A percentile compares a stretch with the other conserved stretches of the same genome.
Conservation (phyloP, 257 asterid genomes). For the Plantago elongata region DNA sequence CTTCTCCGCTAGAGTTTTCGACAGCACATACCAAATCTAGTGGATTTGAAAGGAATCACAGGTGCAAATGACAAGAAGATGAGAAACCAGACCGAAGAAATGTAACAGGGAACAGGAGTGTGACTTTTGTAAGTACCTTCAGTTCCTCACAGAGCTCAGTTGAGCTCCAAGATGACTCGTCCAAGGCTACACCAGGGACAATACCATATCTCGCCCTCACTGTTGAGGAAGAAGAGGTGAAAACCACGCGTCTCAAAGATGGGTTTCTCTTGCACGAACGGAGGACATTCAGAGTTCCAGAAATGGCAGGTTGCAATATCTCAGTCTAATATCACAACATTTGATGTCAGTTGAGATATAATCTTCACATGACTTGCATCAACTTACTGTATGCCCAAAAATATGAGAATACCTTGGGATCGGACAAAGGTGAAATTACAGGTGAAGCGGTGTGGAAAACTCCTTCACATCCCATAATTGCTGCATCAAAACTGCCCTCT, state of each 20-base stretch:
- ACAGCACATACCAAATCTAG: constrained; percentile 75
- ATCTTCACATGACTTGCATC: neutral
- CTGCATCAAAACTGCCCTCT: constrained; percentile 81
- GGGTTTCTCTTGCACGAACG: constrained; percentile 75
- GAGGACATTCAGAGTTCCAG: constrained; percentile 81
- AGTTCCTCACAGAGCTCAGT: constrained; percentile 58
- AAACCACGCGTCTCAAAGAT: constrained; percentile 61
- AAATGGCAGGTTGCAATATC: constrained; percentile 79
- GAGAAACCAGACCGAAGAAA: neutral
- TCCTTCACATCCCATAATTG: constrained; percentile 68
- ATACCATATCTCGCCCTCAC: constrained; percentile 60
- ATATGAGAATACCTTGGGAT: constrained; percentile 34
- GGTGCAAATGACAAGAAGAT: neutral
- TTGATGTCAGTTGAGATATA: neutral
- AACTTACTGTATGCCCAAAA: neutral
- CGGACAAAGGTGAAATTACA: constrained; percentile 46
- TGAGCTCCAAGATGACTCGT: constrained; percentile 84
- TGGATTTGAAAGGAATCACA: neutral
- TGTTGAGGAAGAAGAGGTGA: constrained; percentile 88
- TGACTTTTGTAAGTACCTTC: constrained; percentile 32
- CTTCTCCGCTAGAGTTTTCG: constrained; percentile 82
- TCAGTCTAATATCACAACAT: constrained; percentile 33
- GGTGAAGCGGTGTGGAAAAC: constrained; percentile 99
- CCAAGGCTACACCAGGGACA: constrained; percentile 44
- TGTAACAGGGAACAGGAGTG: no score